Conservation (phyloP, 202 grass and related monocot species). For the Zizania palustris region DNA sequence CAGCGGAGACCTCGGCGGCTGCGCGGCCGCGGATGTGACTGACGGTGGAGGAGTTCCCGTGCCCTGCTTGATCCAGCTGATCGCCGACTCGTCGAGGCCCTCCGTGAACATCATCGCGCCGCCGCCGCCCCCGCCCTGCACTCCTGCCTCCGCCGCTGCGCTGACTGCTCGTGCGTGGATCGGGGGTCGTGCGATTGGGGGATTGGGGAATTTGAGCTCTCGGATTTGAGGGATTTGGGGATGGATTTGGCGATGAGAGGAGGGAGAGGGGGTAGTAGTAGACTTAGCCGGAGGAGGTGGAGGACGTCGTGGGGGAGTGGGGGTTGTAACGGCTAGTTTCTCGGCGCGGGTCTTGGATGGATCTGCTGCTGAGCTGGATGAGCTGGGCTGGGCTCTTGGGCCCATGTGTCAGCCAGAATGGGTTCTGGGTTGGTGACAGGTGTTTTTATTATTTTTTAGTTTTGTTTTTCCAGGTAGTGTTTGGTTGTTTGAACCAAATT, state of each 20-base stretch:
- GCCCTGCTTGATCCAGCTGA: constrained; percentile 92
- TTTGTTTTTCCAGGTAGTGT: too few relatives aligned
- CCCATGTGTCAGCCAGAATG: neutral
- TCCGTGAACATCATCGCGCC: constrained; percentile 79
- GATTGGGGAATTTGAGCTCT: neutral
- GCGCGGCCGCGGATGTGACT: neutral
- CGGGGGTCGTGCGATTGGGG: neutral
- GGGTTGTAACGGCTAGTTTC: constrained; percentile 50
- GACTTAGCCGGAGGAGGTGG: constrained; percentile 12
- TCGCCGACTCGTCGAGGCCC: constrained; percentile 89
- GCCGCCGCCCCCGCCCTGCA: neutral
- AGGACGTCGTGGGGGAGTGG: constrained; percentile 34
- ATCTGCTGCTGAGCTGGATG: constrained; percentile 35
- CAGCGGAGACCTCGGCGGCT: constrained; percentile 53
- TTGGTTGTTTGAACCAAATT: too few relatives aligned
- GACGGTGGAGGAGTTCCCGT: constrained; percentile 26
- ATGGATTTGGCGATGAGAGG: constrained; percentile 18
- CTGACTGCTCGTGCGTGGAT: neutral
- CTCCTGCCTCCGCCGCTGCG: too few relatives aligned
- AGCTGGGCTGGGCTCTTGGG: neutral
- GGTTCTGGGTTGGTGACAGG: neutral
- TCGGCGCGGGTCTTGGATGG: constrained; percentile 47
- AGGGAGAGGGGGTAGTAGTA: neutral
- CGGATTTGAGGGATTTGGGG: neutral
- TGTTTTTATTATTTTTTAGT: too few relatives aligned